Evolutionary conservation across 2,329 filamentous ascomycete species (phyloP), one percentile per base, ranked within the genome.

Genomic region (Ceratocystis papillata): DNA sequence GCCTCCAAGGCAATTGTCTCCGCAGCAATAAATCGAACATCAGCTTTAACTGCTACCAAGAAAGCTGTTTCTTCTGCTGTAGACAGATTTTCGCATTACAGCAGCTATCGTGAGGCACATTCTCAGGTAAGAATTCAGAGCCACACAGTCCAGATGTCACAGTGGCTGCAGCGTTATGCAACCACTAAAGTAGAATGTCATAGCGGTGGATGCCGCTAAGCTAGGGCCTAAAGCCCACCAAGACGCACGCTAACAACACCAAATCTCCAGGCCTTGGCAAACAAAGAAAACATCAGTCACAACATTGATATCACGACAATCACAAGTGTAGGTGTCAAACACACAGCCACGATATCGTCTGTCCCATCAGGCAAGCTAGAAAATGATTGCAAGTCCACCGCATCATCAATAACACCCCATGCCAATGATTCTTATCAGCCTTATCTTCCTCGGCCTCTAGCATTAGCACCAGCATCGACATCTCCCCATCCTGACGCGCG

Each of bases 251-350:
- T 59, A 59, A 59, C 55, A 59, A 17, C 12, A n/a, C 15, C 55
- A 8, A 25, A n/a, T 37, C 5, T 59, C 33, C n/a, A 59, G 55
- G 55, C 55, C 55, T 37, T 10, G 3, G 17, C 10, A 17, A 59
- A 37, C 55, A 59, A 59, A 8, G 55, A 59, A 59, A 59, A 59
- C 55, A 15, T 59, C 55, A 28, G n/a, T 5, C 28, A 15, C 55
- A 37, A 59, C 50, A 60, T 12, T 15, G 37, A 41, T 41, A 59
- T 59, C 63, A 44, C 63, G 63, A 59, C 25, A 60, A 45, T 25
- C 17, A 8, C 55, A 28, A 22, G 22, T 30, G 1, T 28, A n/a
- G 30, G 25, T 28, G 22, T 3, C 55, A 59, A 59, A n/a, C 7
- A 22, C 55, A n/a, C 55, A 1, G 5, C 55, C 28, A 17, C 28